Percentiles rank a stretch among this genome's conserved stretches.
Evolutionary conservation across 495 filamentous ascomycete genomes (phyloP).

Genomic region (Alectoria sarmentosa): DNA sequence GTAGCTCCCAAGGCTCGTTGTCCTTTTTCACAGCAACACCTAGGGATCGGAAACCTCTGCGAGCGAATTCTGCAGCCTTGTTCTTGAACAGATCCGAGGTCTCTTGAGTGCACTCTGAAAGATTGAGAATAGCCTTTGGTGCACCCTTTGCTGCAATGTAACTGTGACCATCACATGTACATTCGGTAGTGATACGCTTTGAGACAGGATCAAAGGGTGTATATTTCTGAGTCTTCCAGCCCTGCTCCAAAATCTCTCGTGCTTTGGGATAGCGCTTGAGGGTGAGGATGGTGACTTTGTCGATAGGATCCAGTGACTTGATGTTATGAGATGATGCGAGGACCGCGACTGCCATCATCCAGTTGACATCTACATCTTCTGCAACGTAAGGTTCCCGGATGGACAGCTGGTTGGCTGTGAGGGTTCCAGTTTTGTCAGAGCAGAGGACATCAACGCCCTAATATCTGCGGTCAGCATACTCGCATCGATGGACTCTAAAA

Average conservation of each 20-base stretch:
- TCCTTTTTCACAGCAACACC: constrained; percentile 67
- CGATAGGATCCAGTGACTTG: constrained; percentile 70
- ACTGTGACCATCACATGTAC: constrained; percentile 57
- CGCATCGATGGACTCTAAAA: constrained; percentile 14
- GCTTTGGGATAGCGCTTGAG: constrained; percentile 69
- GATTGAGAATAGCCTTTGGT: constrained; percentile 63
- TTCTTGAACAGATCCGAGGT: constrained; percentile 58
- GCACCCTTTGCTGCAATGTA: constrained; percentile 68
- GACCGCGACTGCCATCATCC: constrained; percentile 73
- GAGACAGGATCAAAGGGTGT: constrained; percentile 73
- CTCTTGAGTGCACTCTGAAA: constrained; percentile 57
- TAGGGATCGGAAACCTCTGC: constrained; percentile 74
- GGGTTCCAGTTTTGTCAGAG: constrained; percentile 82
- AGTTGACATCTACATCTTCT: constrained; percentile 69
- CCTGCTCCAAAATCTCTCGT: constrained; percentile 58
- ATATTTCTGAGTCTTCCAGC: constrained; percentile 70
- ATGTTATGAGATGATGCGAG: constrained; percentile 70
- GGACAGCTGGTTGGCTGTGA: constrained; percentile 68
- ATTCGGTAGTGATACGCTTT: constrained; percentile 67
- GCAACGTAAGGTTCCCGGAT: constrained; percentile 70
- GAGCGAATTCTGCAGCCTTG: constrained; percentile 67
- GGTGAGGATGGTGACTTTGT: constrained; percentile 69
- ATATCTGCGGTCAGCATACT: constrained; percentile 5
- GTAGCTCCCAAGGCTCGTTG: constrained; percentile 58
- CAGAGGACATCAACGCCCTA: constrained; percentile 91